Conservation (phyloP, 495 filamentous ascomycete genomes). For the Daldinia concentrica region DNA sequence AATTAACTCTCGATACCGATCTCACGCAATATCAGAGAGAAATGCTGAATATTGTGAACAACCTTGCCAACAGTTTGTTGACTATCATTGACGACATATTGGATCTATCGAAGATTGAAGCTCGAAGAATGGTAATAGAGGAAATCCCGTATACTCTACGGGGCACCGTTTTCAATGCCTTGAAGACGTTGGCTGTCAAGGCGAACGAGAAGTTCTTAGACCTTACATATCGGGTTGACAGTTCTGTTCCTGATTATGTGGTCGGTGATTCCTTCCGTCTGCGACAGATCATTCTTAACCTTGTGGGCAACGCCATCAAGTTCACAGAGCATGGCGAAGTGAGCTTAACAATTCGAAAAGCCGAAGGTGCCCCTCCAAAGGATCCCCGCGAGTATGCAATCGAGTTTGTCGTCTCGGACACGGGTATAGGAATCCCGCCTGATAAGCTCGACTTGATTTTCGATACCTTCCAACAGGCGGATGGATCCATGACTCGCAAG, state of each 20-base stretch:
- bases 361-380: constrained; percentile 65
- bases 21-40: constrained; percentile 94
- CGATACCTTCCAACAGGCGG: constrained; percentile 99
- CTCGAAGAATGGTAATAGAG: constrained; percentile 99
- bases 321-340: constrained; percentile 99
- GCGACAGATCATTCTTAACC: constrained; percentile 89
- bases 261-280: constrained; percentile 97
- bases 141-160: constrained; percentile 96
- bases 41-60: constrained; percentile 99
- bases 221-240: constrained; percentile 92
- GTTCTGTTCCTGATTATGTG: constrained; percentile 94
- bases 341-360: constrained; percentile 88
- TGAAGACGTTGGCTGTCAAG: constrained; percentile 95
- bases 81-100: constrained; percentile 99
- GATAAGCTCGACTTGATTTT: constrained; percentile 99
- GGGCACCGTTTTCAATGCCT: constrained; percentile 95
- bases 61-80: constrained; percentile 93
- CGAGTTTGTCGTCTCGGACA: constrained; percentile 96
- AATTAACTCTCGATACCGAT: constrained; percentile 95
- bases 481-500: constrained; percentile 95
- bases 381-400: constrained; percentile 85
- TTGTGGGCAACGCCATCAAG: constrained; percentile 88
- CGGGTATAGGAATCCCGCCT: constrained; percentile 94
- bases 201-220: constrained; percentile 98
- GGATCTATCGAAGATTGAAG: constrained; percentile 99